These are phyloP conservation scores for Cytospora mali DNA, from an alignment of 2,329 filamentous ascomycete species.

Conservation along the genomic window DNA sequence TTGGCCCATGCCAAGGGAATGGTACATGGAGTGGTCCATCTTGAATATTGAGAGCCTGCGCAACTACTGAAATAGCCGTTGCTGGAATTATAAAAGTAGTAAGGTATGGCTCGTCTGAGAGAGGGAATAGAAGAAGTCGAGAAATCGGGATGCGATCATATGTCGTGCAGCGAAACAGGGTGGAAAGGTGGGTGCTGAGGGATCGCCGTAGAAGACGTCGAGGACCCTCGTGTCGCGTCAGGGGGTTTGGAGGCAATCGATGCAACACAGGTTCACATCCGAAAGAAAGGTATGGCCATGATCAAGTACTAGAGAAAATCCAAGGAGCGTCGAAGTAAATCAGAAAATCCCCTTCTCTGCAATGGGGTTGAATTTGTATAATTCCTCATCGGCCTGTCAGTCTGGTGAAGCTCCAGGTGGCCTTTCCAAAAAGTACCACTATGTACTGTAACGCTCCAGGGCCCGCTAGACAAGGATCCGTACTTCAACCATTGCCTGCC, in stretches of 20 bases:
- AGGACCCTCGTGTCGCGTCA: constrained; percentile 10
- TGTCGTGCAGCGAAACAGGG: background rate
- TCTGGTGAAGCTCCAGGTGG: constrained; percentile 23
- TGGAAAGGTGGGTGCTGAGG: background rate
- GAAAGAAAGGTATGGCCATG: constrained; percentile 7
- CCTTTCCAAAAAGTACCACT: constrained; percentile 23
- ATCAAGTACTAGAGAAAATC: background rate
- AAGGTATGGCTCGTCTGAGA: background rate
- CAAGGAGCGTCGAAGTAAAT: constrained; percentile 1
- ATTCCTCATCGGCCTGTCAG: background rate
- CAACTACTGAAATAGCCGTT: background rate
- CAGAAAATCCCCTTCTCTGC: background rate
- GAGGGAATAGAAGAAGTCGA: background rate
- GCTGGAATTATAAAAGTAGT: background rate
- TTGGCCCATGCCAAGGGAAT: constrained; percentile 53
- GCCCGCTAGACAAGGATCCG: constrained; percentile 21
- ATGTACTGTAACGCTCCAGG: constrained; percentile 8
- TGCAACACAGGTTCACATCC: background rate
- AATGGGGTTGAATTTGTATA: constrained; percentile 10
- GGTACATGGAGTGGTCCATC: constrained; percentile 53
- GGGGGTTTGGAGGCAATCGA: background rate
- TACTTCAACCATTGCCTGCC: constrained; percentile 15
- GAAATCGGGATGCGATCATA: background rate
- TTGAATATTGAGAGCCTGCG: constrained; percentile 10
- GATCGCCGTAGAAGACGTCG: constrained; percentile 5